Base-by-base conservation (phyloP, 768 basidiomycete genomes). In the Steccherinum ochraceum region DNA sequence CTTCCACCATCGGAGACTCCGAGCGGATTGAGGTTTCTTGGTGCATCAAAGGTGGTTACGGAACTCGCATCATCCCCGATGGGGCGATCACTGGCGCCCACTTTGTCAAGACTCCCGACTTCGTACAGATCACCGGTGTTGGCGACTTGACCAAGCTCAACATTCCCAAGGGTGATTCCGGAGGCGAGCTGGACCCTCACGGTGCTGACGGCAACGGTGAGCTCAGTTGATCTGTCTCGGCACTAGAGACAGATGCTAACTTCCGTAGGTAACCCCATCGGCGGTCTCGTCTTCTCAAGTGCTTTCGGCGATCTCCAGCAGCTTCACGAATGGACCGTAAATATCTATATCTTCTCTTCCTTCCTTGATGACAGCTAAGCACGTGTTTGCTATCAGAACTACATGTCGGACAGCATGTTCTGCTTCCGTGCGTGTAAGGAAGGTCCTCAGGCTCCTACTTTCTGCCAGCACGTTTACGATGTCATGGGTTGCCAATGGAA, bases 101-200 rank as follows among this genome's bases (percentile, higher is more conserved):
- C 61, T 79, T 87, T 62, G 73, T 88, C 3, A 72, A 79, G 55
- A 87, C 88, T 0, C 81, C 85, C n/a, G 82, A 84, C 63, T 89
- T 81, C 63, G 72, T 88, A 26, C 86, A 86, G 59, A 68, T 89
- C 49, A 82, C 80, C 35, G 89, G 85, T 42, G 67, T 75, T 46
- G 86, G 84, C 4, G 75, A 89, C 61, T 61, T 87, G 52, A 85
- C 81, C 11, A 69, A 72, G 50, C 64, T 91, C 51, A 86, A 88
- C 63, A 72, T 88, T 24, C 80, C 81, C 5, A 59, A 63, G 1
- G 76, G 77, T 3, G 86, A 88, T 48, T 69, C 52, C 43, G 81
- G 78, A 18, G 84, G 83, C 45, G 77, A 88, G 70, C 68, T 86
- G 18, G 85, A 87, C 62, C 84, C 84, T 4, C 84, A 86, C 60